A percentile compares a stretch with the other conserved stretches of the same genome.
Evolutionary conservation across 768 basidiomycete species (phyloP).

Genomic region (Tricholoma terreum): DNA sequence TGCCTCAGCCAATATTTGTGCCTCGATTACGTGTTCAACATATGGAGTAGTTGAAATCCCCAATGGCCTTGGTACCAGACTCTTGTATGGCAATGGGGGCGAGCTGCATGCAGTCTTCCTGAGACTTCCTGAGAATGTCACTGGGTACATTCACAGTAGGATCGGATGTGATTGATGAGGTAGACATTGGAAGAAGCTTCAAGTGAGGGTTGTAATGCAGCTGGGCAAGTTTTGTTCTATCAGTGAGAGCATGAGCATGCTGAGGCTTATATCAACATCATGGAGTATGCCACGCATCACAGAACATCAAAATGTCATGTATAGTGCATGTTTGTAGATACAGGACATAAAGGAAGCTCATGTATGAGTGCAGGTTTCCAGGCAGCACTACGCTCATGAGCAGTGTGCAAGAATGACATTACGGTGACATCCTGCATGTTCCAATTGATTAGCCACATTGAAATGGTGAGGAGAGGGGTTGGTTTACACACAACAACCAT

Average conservation of each 20-base stretch:
- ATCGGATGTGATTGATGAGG: background rate
- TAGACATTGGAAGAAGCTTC: background rate
- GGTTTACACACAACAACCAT: background rate
- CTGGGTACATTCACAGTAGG: no score
- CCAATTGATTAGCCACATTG: background rate
- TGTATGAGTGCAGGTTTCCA: background rate
- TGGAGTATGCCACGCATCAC: background rate
- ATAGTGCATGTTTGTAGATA: slow-evolving; percentile 1
- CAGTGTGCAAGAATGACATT: background rate
- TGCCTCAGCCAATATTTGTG: no score
- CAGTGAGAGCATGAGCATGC: background rate
- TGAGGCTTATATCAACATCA: background rate
- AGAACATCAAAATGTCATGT: slow-evolving; percentile 2
- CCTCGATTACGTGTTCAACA: no score
- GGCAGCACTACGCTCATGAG: background rate
- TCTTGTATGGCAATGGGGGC: no score
- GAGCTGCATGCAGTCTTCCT: no score
- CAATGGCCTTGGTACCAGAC: no score
- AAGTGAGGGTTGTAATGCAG: background rate
- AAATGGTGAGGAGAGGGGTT: background rate
- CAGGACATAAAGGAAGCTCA: background rate
- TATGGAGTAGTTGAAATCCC: no score
- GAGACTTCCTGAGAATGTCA: no score
- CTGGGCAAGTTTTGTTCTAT: slow-evolving; percentile 1
- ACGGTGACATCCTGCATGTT: no score